Conservation (phyloP, 2,329 filamentous ascomycete genomes). For the Aspergillus melleus region DNA sequence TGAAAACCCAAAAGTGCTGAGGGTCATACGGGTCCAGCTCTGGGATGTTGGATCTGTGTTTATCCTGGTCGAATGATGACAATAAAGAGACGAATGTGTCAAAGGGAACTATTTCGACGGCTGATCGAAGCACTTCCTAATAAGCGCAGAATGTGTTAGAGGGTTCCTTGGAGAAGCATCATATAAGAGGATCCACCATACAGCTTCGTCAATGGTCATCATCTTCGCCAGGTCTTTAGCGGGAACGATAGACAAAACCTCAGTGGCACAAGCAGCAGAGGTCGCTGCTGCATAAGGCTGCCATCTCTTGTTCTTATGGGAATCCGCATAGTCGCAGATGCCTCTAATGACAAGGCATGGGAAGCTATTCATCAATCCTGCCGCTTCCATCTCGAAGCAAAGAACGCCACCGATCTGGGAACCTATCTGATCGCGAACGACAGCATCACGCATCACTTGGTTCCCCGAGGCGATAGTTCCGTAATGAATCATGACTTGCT, state of each 20-base stretch:
- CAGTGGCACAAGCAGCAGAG: constrained; percentile 1
- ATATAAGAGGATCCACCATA: neutral
- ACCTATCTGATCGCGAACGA: constrained; percentile 1
- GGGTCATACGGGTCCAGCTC: neutral
- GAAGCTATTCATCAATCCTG: neutral
- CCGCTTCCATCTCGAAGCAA: neutral
- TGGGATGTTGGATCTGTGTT: neutral
- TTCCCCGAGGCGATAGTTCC: constrained; percentile 5
- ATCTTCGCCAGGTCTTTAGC: neutral
- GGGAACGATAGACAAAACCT: neutral
- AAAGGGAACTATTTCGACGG: neutral
- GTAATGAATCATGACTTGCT: neutral
- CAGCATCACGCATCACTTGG: constrained; percentile 5
- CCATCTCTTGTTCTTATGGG: constrained; percentile 3
- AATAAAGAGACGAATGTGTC: neutral
- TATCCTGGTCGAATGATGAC: neutral
- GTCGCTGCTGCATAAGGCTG: constrained; percentile 3
- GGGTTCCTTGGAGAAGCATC: neutral
- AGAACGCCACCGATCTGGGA: constrained; percentile 2
- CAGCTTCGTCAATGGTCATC: neutral
- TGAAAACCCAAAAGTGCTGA: neutral
- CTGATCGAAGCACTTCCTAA: neutral
- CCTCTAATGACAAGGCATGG: constrained; percentile 3
- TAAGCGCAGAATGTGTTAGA: neutral
- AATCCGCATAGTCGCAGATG: constrained; percentile 5